Percentiles rank a stretch among this genome's conserved stretches.
phyloP scores from a whole-genome alignment of 768 basidiomycete species.

The Mycena rosella region DNA sequence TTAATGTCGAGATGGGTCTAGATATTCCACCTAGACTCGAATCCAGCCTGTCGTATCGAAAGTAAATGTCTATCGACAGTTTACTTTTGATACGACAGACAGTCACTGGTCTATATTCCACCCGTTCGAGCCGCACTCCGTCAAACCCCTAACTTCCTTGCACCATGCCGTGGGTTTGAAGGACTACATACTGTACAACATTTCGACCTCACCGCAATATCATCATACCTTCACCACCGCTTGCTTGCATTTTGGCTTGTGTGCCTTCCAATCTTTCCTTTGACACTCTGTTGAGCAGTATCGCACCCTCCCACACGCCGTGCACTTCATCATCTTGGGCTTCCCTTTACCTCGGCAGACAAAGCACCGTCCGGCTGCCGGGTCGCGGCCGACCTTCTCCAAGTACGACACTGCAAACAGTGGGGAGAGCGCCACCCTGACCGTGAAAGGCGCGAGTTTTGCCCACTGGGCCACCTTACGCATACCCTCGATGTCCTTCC shows the following conservation, averaged over 20 bases:
- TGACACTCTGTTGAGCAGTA: constrained; percentile 48
- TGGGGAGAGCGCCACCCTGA: constrained; percentile 64
- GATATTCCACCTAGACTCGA: no score
- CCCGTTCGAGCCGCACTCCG: no score
- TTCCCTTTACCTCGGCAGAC: constrained; percentile 48
- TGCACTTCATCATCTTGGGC: constrained; percentile 42
- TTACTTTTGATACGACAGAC: no score
- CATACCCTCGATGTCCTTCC: constrained; percentile 59
- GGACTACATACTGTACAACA: no score
- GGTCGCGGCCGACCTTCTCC: constrained; percentile 48
- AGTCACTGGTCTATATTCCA: no score
- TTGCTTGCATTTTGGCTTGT: constrained; percentile 41
- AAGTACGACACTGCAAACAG: constrained; percentile 60
- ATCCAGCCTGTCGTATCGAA: no score
- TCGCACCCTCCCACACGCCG: constrained; percentile 41
- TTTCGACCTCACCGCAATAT: no score
- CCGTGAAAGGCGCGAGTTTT: constrained; percentile 56
- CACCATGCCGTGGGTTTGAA: no score
- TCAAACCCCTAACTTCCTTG: no score
- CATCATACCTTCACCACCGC: not conserved
- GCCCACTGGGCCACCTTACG: constrained; percentile 50
- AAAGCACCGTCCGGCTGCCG: constrained; percentile 41
- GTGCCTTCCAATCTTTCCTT: constrained; percentile 52
- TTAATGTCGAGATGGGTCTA: no score
- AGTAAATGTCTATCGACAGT: no score